A percentile compares a stretch with the other conserved stretches of the same genome.
Conservation (phyloP, 768 basidiomycete species). For the Aureoboletus auriporus region DNA sequence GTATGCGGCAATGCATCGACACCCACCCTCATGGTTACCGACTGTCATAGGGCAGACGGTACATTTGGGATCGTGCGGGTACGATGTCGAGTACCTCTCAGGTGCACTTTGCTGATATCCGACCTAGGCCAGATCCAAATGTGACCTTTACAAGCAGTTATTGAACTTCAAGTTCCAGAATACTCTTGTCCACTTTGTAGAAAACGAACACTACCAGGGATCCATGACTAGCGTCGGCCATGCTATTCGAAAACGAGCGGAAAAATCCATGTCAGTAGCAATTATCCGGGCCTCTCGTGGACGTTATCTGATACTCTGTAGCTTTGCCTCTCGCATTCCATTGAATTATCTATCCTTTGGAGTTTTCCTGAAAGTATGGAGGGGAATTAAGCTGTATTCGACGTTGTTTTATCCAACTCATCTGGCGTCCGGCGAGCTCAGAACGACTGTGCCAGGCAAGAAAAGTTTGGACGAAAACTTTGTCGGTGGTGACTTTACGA, state of each 20-base stretch:
- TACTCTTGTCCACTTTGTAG: constrained; percentile 59
- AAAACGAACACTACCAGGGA: constrained; percentile 72
- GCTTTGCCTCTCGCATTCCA: constrained; percentile 24
- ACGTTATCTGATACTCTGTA: constrained; percentile 11
- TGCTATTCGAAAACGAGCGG: constrained; percentile 52
- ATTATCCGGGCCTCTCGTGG: not conserved
- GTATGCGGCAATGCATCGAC: constrained; percentile 86
- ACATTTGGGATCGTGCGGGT: constrained; percentile 79
- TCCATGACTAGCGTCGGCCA: constrained; percentile 66
- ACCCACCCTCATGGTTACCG: constrained; percentile 73
- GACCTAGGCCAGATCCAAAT: constrained; percentile 68
- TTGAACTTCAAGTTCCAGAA: constrained; percentile 68
- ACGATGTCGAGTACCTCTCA: constrained; percentile 20
- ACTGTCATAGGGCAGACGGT: constrained; percentile 75
- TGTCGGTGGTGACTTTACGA: constrained; percentile 50
- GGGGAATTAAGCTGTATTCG: constrained; percentile 43
- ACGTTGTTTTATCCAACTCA: constrained; percentile 27
- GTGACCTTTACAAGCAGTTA: constrained; percentile 81
- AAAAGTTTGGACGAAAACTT: constrained; percentile 49
- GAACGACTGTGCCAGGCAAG: constrained; percentile 3
- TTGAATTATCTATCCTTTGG: constrained; percentile 36
- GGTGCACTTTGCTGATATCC: constrained; percentile 5
- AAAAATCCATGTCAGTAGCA: constrained; percentile 35
- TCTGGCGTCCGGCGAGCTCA: not conserved
- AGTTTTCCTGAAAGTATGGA: constrained; percentile 52